phyloP scores from a whole-genome alignment of 306 rosid species.

The Benincasa hispida region DNA sequence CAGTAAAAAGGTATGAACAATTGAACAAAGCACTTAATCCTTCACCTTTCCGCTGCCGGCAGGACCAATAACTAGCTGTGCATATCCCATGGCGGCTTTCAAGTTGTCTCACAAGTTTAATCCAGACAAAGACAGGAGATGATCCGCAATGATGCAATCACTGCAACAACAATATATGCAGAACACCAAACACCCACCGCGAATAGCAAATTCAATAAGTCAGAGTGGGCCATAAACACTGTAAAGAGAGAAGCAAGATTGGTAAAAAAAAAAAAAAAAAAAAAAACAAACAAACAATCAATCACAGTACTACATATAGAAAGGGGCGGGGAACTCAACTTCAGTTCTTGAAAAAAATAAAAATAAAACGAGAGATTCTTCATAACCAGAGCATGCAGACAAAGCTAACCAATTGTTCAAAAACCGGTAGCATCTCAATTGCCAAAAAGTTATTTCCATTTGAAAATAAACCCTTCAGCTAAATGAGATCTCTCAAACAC shows the following conservation, averaged over 20 bases:
- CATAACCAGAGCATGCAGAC: not conserved
- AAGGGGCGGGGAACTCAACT: not conserved
- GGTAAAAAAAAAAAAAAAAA: not conserved
- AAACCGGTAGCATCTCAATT: not conserved
- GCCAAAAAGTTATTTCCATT: not conserved
- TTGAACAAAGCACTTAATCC: not conserved
- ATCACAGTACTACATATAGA: not conserved
- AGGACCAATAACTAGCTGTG: conserved; percentile 56
- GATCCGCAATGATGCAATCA: conserved; percentile 40
- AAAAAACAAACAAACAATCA: not conserved
- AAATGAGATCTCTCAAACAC: not conserved
- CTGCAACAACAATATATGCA: conserved; percentile 50
- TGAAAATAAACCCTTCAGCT: not conserved
- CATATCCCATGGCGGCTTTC: conserved; percentile 37
- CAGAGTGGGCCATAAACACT: conserved; percentile 35
- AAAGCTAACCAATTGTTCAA: not conserved
- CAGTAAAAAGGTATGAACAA: not conserved
- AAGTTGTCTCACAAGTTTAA: conserved; percentile 12
- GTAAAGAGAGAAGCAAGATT: not conserved
- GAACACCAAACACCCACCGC: conserved; percentile 39
- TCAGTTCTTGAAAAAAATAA: not conserved
- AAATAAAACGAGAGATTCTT: not conserved
- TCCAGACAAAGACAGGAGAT: conserved; percentile 21
- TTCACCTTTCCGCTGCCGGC: conserved; percentile 77
- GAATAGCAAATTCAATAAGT: conserved; percentile 30